Evolutionary conservation across 108 stramenopile species (phyloP), one percentile per base, ranked within the genome.

Genomic region (Cyclostephanos invisitatus): DNA sequence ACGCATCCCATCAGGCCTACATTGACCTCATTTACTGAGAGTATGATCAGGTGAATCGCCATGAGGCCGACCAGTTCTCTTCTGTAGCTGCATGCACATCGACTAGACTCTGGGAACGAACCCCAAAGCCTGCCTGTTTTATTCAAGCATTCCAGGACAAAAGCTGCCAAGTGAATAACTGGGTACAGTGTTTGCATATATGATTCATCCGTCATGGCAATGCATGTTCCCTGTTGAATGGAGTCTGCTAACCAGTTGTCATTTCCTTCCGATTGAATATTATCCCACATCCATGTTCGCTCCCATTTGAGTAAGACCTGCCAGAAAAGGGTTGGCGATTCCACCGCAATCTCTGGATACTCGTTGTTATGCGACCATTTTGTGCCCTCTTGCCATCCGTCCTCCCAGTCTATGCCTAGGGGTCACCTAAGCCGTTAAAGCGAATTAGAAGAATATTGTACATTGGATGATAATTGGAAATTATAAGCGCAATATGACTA

Each of bases 31-130:
- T 72, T 42, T 49, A 60, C 37, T 11, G 69, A 58, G 3, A 60
- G 59, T 5, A 60, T 46, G 8, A 70, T 47, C 1, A 70, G 47
- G 32, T 73, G 72, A 4, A 73, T 25, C 0, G 62, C 63, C 42
- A 73, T 42, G 0, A 73, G 53, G 1, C 72, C 72, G 1, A 73
- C 28, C 25, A 73, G 54, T 25, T 74, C 66, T 46, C 73, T 66
- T 20, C 73, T 11, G 29, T 74, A 74, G 35, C 57, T 46, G 25
- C 47, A 47, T 17, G 73, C 73, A n/a, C 11, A n/a, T 9, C 2
- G 2, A 2, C 42, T 58, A 2, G 4, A 0, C 20, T 67, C 73
- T 25, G 66, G n/a, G 37, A 74, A 74, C 0, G 58, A 18, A 1
- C 73, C 60, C 7, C 29, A 9, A 1, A 74, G 1, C 3, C 56